phyloP scores from a whole-genome alignment of 345 rosid genomes.

The Kandelia obovata region DNA sequence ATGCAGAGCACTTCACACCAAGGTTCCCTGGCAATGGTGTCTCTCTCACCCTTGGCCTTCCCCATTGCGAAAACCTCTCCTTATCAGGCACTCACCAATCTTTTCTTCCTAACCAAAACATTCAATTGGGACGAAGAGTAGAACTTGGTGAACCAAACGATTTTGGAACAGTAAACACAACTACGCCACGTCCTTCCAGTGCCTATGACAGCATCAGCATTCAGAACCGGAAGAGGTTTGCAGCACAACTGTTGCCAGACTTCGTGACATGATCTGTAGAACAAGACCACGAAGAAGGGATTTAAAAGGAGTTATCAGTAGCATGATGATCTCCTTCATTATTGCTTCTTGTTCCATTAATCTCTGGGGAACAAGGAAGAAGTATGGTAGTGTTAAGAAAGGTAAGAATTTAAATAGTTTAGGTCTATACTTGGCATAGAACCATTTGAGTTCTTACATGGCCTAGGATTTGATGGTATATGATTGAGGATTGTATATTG shows the following conservation, averaged over 20 bases:
- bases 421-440: constrained; percentile 60
- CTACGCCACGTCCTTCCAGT: constrained; percentile 57
- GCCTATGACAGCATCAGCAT: constrained; percentile 69
- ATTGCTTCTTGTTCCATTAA: constrained; percentile 28
- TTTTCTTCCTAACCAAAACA: constrained; percentile 72
- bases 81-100: constrained; percentile 60
- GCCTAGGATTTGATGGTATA: constrained; percentile 58
- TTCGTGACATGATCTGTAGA: constrained; percentile 57
- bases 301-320: background rate
- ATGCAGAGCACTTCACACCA: constrained; percentile 64
- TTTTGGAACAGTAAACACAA: constrained; percentile 44
- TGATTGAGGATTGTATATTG: constrained; percentile 75
- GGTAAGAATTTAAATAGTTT: constrained; percentile 47
- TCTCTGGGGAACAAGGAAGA: constrained; percentile 12
- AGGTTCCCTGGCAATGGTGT: constrained; percentile 78
- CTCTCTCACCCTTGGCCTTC: constrained; percentile 90
- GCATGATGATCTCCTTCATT: constrained; percentile 20
- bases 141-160: constrained; percentile 66
- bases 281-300: background rate
- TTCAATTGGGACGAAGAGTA: constrained; percentile 72
- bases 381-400: constrained; percentile 48
- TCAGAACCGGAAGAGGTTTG: constrained; percentile 83
- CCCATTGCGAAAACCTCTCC: constrained; percentile 82
- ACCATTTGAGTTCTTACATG: constrained; percentile 50
- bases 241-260: constrained; percentile 81